phyloP scores from a whole-genome alignment of 306 rosid genomes.

The Canavalia ensiformis region DNA sequence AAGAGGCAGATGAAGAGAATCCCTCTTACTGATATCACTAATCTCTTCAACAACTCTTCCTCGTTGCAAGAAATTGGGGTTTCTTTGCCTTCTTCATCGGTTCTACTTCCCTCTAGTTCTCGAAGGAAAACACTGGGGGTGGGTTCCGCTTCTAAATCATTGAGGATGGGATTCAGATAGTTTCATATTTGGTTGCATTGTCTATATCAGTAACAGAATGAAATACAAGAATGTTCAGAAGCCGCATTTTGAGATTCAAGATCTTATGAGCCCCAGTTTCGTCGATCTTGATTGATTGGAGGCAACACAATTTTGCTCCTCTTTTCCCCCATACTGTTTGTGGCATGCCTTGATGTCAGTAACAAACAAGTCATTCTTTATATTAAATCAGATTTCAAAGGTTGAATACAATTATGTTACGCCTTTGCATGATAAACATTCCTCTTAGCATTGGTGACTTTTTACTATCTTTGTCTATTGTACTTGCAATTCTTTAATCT shows the following conservation, averaged over 20 bases:
- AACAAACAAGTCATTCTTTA: too few relatives aligned
- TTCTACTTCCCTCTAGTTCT: neutral
- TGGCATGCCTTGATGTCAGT: too few relatives aligned
- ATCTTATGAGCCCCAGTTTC: neutral
- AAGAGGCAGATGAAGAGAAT: constrained; percentile 41
- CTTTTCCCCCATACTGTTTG: too few relatives aligned
- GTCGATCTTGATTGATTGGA: neutral
- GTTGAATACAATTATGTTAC: too few relatives aligned
- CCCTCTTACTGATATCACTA: constrained; percentile 54
- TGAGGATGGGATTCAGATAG: constrained; percentile 63
- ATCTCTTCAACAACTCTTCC: constrained; percentile 18
- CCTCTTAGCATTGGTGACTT: too few relatives aligned
- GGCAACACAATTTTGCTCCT: too few relatives aligned
- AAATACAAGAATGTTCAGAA: neutral
- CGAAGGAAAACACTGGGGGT: constrained; percentile 16
- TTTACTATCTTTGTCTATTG: too few relatives aligned
- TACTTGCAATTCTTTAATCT: too few relatives aligned
- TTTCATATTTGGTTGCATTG: neutral
- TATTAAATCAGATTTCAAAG: too few relatives aligned
- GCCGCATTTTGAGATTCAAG: neutral
- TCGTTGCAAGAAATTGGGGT: neutral
- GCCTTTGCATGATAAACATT: too few relatives aligned
- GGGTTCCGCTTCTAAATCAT: constrained; percentile 1
- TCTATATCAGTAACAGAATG: neutral
- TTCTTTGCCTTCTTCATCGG: constrained; percentile 13